Evolutionary conservation across 2,329 filamentous ascomycete genomes (phyloP), one percentile per base, ranked within the genome.

Genomic region (Knoxdaviesia proteae): DNA sequence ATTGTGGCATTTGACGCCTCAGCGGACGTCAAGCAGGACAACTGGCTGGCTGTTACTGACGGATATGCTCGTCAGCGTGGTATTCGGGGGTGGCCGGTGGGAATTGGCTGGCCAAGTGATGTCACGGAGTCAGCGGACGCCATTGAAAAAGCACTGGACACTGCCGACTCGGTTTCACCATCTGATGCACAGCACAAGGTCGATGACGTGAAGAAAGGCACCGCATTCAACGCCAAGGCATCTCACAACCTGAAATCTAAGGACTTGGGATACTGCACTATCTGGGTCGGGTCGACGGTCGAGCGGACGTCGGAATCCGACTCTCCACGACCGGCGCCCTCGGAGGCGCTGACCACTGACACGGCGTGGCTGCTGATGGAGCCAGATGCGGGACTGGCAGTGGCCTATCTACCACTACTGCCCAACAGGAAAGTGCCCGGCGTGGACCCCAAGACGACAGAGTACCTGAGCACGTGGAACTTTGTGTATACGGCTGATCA

Each of bases 391-490:
- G 90, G 90, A 10, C 80, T 98, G 36, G 73, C 87, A 0, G 77
- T 98, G 4, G 68, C 93, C 10, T 98, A 98, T 61, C 79, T 94
- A 52, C 90, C 90, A 0, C 78, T 94, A 47, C 65, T 96, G 9
- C 73, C 80, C 32, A 96, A 98, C 56, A 70, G 78, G 0, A 79
- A 80, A 46, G 79, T 84, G 0, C 71, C 77, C 0, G 81, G 74
- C 38, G 79, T 96, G n/a, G 80, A 94, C 50, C 90, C 90, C 0
- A 76, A 77, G 30, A 73, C 71, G 3, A 81, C 74, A 42, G 84
- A 94, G 46, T 96, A 86, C 59, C 75, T 96, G 64, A 84, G 77
- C 50, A 98, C 90, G 0, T 98, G 90, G 90, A 98, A 98, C 56
- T 96, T 96, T 56, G 77, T 94, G 32, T 98, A 96, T 58, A 92